Base-by-base conservation (phyloP, 768 basidiomycete species). In the Gloeopeniophorella convolvens region DNA sequence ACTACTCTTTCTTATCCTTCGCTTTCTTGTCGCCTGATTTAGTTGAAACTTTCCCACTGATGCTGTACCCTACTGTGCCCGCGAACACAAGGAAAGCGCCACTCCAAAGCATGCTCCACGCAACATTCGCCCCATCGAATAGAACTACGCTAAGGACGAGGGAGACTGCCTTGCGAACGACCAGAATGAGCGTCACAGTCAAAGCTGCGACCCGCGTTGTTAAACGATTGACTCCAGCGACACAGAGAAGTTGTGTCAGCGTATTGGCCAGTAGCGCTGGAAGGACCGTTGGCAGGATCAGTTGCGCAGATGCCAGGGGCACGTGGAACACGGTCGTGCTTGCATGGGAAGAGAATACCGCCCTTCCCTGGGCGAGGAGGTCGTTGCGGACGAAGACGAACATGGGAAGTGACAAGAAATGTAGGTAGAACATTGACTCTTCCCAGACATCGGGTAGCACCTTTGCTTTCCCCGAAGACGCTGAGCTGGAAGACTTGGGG, bases 401-500 rank as follows among this genome's bases (percentile, higher is more conserved):
- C 72, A 90, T 74, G 5, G 88, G 89, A 11, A 92, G 72, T 11
- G 82, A 78, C 45, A 91, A 77, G 60, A 83, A 79, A 66, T 92
- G 89, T 18, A 89, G 74, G 69, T 92, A 97, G 70, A 95, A 97
- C 78, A 97, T 81, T 42, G 80, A 83, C 67, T 96, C 93, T 61
- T 85, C 80, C 93, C 93, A 96, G 15, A 43, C 44, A 39, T 53
- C 28, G 2, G 50, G 56, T 16, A 23, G 37, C 31, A n/a, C 23
- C 5, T 27, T n/a, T 15, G 43, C 34, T 10, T 50, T 45, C 20
- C 21, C 20, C n/a, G 32, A 12, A 11, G 36, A 16, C n/a, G 21
- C 34, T 52, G 58, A 34, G 40, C 48, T n/a, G 51, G 61, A 59
- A 51, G 9, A 51, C 59, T 15, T 39, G 10, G 30, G 34, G 15